Evolutionary conservation across 2,329 filamentous ascomycete species (phyloP).

Genomic region (Didymella sp.): DNA sequence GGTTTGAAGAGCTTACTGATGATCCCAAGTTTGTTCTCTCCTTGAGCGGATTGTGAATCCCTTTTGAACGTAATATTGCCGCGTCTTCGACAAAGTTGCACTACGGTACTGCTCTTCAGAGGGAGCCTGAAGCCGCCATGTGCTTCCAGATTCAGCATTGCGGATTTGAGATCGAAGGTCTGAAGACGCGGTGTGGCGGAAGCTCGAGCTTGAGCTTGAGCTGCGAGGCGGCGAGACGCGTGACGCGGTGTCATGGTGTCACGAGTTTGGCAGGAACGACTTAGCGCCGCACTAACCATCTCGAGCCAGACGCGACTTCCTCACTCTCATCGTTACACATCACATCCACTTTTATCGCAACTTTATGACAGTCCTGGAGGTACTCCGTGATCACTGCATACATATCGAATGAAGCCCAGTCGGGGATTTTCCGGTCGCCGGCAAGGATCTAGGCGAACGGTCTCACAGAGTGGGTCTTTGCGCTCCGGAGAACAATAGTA

Average conservation of each 20-base stretch:
- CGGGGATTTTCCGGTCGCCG: neutral
- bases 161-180: neutral
- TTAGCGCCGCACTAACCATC: neutral
- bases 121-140: neutral
- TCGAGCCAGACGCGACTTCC: neutral
- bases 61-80: neutral
- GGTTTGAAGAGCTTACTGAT: slow-evolving; percentile 24
- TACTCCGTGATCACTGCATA: neutral
- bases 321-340: neutral
- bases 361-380: too few relatives aligned
- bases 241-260: slow-evolving; percentile 31
- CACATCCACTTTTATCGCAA: neutral
- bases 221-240: slow-evolving; percentile 23
- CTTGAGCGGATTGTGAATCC: neutral
- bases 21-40: slow-evolving; percentile 24
- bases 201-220: neutral
- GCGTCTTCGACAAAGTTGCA: neutral
- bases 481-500: slow-evolving; percentile 46
- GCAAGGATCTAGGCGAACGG: slow-evolving; percentile 9
- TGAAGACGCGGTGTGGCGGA: slow-evolving; percentile 27
- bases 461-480: slow-evolving; percentile 27
- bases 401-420: neutral
- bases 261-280: neutral
- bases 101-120: neutral
- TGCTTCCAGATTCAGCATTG: slow-evolving; percentile 20